phyloP scores from a whole-genome alignment of 1,284 basidiomycete genomes.

The Veloporphyrellus conicus region DNA sequence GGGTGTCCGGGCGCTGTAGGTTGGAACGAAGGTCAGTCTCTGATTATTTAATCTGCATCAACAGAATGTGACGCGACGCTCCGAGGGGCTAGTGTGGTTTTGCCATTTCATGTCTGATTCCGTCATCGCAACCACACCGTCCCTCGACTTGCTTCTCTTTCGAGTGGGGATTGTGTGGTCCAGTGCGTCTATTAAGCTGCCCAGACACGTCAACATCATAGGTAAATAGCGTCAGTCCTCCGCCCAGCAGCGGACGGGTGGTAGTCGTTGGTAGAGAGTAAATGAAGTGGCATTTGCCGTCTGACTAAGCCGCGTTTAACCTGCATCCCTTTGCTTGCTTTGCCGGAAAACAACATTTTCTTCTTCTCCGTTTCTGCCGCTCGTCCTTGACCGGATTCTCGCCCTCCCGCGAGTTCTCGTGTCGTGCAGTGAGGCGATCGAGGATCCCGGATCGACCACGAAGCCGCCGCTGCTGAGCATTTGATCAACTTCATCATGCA shows the following conservation, averaged over 20 bases:
- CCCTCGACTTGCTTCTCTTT: neutral
- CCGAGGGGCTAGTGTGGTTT: neutral
- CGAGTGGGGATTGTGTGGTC: constrained; percentile 8
- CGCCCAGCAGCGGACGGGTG: too few relatives aligned
- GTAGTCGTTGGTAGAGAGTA: neutral
- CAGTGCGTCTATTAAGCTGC: constrained; percentile 1
- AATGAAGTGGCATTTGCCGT: constrained; percentile 22
- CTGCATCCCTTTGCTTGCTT: constrained; percentile 13
- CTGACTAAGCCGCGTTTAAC: constrained; percentile 29
- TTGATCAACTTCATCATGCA: constrained; percentile 20
- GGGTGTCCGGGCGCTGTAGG: neutral
- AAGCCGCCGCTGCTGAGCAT: constrained; percentile 4
- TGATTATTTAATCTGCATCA: too few relatives aligned
- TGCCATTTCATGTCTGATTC: constrained; percentile 6
- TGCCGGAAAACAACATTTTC: constrained; percentile 25
- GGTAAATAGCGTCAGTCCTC: too few relatives aligned
- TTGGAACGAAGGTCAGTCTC: neutral
- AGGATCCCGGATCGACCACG: constrained; percentile 25
- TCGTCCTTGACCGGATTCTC: constrained; percentile 4
- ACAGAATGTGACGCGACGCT: neutral
- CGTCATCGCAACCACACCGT: neutral
- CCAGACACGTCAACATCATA: constrained; percentile 1
- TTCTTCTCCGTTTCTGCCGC: constrained; percentile 8
- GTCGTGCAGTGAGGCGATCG: constrained; percentile 13
- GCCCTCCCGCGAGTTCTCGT: constrained; percentile 11